Evolutionary conservation across 1,284 basidiomycete genomes (phyloP).

Genomic region (Porogramme epimiltina): DNA sequence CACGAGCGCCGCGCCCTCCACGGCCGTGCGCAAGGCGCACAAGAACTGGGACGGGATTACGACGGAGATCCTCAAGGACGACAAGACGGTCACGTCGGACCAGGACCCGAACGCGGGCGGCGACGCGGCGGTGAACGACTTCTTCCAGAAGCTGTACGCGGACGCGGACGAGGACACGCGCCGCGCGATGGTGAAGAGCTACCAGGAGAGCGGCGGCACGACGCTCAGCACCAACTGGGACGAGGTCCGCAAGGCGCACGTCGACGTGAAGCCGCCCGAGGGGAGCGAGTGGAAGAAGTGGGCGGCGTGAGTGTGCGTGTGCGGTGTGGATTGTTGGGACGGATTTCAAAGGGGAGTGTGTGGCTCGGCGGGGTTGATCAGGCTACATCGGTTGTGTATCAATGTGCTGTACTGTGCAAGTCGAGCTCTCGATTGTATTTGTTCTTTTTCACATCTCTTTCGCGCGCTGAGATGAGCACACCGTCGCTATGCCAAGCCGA

Average conservation of each 20-base stretch:
- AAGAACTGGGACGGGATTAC: slow-evolving; percentile 89
- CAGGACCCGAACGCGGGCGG: slow-evolving; percentile 86
- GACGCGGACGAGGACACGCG: slow-evolving; percentile 88
- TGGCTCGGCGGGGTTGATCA: no score
- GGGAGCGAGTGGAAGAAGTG: slow-evolving; percentile 85
- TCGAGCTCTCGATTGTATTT: slow-evolving; percentile 3
- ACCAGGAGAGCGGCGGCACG: slow-evolving; percentile 88
- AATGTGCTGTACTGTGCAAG: slow-evolving; percentile 2
- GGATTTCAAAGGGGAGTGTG: no score
- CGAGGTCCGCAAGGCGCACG: slow-evolving; percentile 71
- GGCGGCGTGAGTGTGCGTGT: slow-evolving; percentile 30
- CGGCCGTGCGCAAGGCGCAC: slow-evolving; percentile 37
- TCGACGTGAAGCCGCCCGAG: slow-evolving; percentile 78
- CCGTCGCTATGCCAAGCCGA: no score
- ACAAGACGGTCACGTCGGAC: slow-evolving; percentile 62
- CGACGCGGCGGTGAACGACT: slow-evolving; percentile 73
- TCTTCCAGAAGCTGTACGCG: slow-evolving; percentile 85
- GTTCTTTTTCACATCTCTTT: no score
- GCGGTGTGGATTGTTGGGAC: neutral
- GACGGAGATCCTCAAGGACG: slow-evolving; percentile 57
- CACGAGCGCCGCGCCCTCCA: slow-evolving; percentile 30
- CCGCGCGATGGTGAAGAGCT: slow-evolving; percentile 96
- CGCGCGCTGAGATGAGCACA: no score
- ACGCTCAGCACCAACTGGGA: slow-evolving; percentile 94
- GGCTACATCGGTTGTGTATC: neutral